Evolutionary conservation across 176 grass and related monocot genomes (phyloP).

Genomic region (Oryza brachyantha): DNA sequence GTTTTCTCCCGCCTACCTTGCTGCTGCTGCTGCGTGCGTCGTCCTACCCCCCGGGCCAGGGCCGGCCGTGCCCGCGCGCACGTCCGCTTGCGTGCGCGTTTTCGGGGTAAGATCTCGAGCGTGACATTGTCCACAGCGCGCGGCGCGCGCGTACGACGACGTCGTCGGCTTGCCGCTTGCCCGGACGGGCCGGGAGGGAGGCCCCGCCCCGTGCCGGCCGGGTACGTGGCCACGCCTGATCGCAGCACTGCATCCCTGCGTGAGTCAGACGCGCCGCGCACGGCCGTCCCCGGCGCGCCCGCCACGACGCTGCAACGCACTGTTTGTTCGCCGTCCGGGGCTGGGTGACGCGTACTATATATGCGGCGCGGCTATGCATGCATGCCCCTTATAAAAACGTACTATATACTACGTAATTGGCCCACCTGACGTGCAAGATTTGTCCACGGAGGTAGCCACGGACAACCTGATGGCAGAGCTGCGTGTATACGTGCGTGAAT

Average conservation of each 20-base stretch:
- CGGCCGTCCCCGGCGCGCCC: not conserved
- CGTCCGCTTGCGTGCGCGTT: not conserved
- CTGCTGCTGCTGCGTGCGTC: not conserved
- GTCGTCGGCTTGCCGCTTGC: not conserved
- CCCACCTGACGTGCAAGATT: not conserved
- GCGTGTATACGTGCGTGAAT: not conserved
- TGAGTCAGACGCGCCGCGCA: not conserved
- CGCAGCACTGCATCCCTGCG: not conserved
- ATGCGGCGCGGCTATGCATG: too few relatives aligned
- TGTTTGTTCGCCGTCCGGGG: not conserved
- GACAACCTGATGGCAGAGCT: not conserved
- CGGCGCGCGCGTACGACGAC: not conserved
- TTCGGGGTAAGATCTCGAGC: not conserved
- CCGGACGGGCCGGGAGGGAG: not conserved
- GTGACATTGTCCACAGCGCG: not conserved
- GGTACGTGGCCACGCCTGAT: not conserved
- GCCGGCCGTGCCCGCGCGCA: not conserved
- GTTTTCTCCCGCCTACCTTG: conserved; percentile 26
- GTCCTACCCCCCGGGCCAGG: not conserved
- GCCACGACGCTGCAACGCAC: conserved; percentile 12
- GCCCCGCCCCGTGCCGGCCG: not conserved
- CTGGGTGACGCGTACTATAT: not conserved
- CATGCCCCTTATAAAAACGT: not conserved
- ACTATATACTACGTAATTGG: not conserved
- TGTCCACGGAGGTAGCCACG: not conserved